Percentiles rank a stretch among this genome's conserved stretches.
These are phyloP conservation scores for Linnemannia schmuckeri DNA, from an alignment of 192 early-diverging fungal species.

Conservation along the genomic window DNA sequence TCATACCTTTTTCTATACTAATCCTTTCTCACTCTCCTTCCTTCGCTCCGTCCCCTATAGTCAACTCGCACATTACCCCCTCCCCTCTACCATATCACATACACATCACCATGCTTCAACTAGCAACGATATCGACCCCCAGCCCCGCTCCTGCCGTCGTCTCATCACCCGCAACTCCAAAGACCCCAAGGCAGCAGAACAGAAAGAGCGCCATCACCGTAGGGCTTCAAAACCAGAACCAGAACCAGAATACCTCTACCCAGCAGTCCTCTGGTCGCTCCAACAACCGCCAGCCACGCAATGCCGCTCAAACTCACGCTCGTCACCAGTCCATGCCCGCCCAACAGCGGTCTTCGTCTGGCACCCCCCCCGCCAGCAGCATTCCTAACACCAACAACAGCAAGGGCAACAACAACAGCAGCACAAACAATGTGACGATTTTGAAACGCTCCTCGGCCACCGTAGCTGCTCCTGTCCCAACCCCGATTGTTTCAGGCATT, in stretches of 20 bases:
- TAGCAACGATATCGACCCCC: slow-evolving; percentile 19
- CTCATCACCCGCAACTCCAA: slow-evolving; percentile 11
- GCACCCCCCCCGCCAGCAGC: slow-evolving; percentile 9
- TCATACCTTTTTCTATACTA: background rate
- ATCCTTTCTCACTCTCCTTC: background rate
- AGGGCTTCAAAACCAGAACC: slow-evolving; percentile 22
- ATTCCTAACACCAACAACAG: background rate
- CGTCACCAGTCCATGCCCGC: slow-evolving; percentile 41
- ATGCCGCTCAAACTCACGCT: slow-evolving; percentile 20
- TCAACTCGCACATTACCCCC: background rate
- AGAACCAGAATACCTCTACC: background rate
- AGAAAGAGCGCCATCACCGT: slow-evolving; percentile 32
- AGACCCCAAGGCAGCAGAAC: slow-evolving; percentile 1
- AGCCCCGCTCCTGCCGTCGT: background rate
- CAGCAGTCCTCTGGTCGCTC: background rate
- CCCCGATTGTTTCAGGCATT: slow-evolving; percentile 4
- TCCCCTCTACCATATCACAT: background rate
- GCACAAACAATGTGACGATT: background rate
- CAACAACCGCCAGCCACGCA: slow-evolving; percentile 20
- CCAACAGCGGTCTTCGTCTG: slow-evolving; percentile 17
- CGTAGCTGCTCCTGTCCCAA: background rate
- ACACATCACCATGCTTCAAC: slow-evolving; percentile 18
- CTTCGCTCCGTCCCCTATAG: background rate
- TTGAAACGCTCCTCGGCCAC: slow-evolving; percentile 33
- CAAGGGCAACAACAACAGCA: slow-evolving; percentile 1